Evolutionary conservation across 441 rosid species (phyloP), one percentile per base, ranked within the genome.

Genomic region (Bruguiera hainesii): DNA sequence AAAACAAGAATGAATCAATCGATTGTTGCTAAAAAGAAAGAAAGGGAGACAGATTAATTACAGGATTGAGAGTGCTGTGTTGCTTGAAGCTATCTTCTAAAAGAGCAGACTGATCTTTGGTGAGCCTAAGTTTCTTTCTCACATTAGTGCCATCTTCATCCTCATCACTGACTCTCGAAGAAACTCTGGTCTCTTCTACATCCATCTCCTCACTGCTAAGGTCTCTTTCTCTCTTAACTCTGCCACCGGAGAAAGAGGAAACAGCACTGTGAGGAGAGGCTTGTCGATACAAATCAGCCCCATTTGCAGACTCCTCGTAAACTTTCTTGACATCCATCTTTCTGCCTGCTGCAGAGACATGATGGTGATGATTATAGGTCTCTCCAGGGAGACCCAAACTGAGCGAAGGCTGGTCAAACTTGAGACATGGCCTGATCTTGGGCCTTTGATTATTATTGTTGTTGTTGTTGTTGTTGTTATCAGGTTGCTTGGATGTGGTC

Each of bases 51-150:
- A n/a, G 50, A 26, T 25, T 57, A 15, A 29, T 73, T 79, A 93
- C 98, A 4, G 97, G 98, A 69, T 89, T 94, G 56, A 94, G 98
- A 67, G 98, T 94, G 79, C 78, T 85, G 79, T 94, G 91, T 50
- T 86, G 92, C 65, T 89, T 93, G 75, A 93, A 93, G 72, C 85
- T 93, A 51, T 93, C 98, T 64, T 93, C 98, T 19, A 94, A 86
- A 73, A 88, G 81, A 42, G 93, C 93, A 48, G 98, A 87, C 78
- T 94, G 97, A 42, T 89, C 96, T 82, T 87, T 89, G 15, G 93
- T 86, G 26, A 94, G 84, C 78, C 97, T 78, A 60, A 94, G 92
- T 67, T 94, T 94, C 75, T 94, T 94, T 67, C 96, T 83, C 0
- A 93, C 84, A 57, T 76, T 76, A 46, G 80, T 82, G 11, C 92